A percentile compares a stretch with the other conserved stretches of the same genome.
These are phyloP conservation scores for Boletellus ananas DNA, from an alignment of 768 basidiomycete genomes.

Conservation along the genomic window DNA sequence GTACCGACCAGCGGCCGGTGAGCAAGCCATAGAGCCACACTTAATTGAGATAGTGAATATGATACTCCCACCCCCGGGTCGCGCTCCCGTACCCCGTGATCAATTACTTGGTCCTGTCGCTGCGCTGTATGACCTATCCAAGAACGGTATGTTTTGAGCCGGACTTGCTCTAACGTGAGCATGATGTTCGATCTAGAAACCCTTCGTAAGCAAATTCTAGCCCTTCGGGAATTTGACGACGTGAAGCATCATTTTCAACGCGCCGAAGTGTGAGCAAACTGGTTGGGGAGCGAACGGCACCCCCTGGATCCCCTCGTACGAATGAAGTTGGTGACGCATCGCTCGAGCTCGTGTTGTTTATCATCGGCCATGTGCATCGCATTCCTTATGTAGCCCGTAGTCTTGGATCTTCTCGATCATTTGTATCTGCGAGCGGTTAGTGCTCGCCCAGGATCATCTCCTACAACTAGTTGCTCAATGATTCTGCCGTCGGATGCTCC, in stretches of 20 bases:
- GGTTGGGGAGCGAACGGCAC: too few relatives aligned
- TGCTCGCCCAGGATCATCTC: too few relatives aligned
- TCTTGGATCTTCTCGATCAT: too few relatives aligned
- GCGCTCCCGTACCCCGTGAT: not conserved
- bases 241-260: not conserved
- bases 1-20: not conserved
- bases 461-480: too few relatives aligned
- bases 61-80: not conserved
- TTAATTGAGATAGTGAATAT: slow-evolving; percentile 1
- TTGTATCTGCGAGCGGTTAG: too few relatives aligned
- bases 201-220: not conserved
- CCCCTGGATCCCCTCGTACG: too few relatives aligned
- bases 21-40: not conserved
- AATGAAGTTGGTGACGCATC: too few relatives aligned
- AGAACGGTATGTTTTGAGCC: not conserved
- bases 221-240: not conserved
- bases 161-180: not conserved
- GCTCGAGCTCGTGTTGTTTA: too few relatives aligned
- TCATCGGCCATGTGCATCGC: too few relatives aligned
- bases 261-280: too few relatives aligned
- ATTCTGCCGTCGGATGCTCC: too few relatives aligned
- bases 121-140: slow-evolving; percentile 1
- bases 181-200: not conserved
- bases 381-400: too few relatives aligned
- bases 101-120: not conserved